A percentile compares a stretch with the other conserved stretches of the same genome.
Conservation (phyloP, 106 monocot genomes). For the Apostasia ramifera region DNA sequence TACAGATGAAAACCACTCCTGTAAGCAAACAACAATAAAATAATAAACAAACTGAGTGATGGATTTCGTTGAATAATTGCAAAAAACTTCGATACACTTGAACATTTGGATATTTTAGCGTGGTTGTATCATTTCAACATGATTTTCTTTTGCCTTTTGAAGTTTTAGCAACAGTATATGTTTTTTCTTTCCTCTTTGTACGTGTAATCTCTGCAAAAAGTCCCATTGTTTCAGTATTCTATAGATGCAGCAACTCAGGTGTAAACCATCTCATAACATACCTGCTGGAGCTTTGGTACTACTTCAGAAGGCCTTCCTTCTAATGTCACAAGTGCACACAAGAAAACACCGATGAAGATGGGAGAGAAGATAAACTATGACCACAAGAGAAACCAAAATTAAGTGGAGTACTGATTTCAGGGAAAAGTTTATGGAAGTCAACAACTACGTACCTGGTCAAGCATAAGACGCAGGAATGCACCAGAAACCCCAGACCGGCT, state of each 20-base stretch:
- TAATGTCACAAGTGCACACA: slow-evolving; percentile 37
- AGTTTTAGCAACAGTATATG: too few species aligned
- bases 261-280: slow-evolving; percentile 8
- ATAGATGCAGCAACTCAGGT: too few species aligned
- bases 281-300: slow-evolving; percentile 52
- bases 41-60: not conserved
- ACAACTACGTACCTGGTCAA: slow-evolving; percentile 60
- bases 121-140: too few species aligned
- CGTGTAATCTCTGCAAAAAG: too few species aligned
- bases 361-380: slow-evolving; percentile 51
- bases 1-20: slow-evolving; percentile 33
- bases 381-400: not conserved
- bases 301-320: slow-evolving; percentile 56
- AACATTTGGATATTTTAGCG: too few species aligned
- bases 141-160: too few species aligned
- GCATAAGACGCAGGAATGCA: slow-evolving; percentile 57
- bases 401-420: not conserved
- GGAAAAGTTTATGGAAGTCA: not conserved
- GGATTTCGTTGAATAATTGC: not conserved
- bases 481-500: slow-evolving; percentile 51
- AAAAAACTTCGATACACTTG: too few species aligned
- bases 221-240: too few species aligned
- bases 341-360: slow-evolving; percentile 49
- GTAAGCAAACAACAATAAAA: not conserved
- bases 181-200: too few species aligned